phyloP scores from a whole-genome alignment of 176 grass and related monocot species.

The Zoysia japonica region DNA sequence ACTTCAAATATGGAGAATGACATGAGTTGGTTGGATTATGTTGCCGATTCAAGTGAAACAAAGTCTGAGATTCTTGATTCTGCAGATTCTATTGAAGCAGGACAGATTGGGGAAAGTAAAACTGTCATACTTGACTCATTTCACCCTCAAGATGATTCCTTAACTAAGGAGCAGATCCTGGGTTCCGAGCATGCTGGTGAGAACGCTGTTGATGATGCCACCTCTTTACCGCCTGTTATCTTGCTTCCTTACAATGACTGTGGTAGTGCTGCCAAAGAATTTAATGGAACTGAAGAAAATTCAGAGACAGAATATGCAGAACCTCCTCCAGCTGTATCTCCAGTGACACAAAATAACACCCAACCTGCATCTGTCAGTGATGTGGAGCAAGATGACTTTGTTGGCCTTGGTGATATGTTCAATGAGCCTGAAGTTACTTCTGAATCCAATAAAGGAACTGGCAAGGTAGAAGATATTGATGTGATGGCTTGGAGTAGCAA shows the following conservation, averaged over 20 bases:
- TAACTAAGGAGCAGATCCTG: conserved; percentile 41
- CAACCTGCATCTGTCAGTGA: conserved; percentile 36
- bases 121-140: conserved; percentile 36
- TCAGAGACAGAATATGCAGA: conserved; percentile 36
- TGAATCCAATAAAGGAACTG: conserved; percentile 56
- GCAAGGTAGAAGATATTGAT: conserved; percentile 59
- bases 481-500: conserved; percentile 71
- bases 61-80: conserved; percentile 55
- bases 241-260: conserved; percentile 70
- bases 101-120: conserved; percentile 38
- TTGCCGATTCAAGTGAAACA: conserved; percentile 51
- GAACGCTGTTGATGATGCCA: conserved; percentile 38
- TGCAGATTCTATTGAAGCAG: conserved; percentile 44
- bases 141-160: conserved; percentile 34
- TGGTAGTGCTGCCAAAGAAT: conserved; percentile 25
- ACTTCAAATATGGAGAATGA: conserved; percentile 33
- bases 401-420: conserved; percentile 88
- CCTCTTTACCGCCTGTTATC: conserved; percentile 50
- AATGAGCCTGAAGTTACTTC: conserved; percentile 83
- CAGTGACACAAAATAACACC: conserved; percentile 37
- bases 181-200: conserved; percentile 48
- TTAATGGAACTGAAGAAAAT: conserved; percentile 37
- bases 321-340: conserved; percentile 39
- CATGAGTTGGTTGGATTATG: conserved; percentile 65
- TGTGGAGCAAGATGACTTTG: conserved; percentile 62